Base-by-base conservation (phyloP, 2,329 filamentous ascomycete genomes). In the Cryphonectria japonica region DNA sequence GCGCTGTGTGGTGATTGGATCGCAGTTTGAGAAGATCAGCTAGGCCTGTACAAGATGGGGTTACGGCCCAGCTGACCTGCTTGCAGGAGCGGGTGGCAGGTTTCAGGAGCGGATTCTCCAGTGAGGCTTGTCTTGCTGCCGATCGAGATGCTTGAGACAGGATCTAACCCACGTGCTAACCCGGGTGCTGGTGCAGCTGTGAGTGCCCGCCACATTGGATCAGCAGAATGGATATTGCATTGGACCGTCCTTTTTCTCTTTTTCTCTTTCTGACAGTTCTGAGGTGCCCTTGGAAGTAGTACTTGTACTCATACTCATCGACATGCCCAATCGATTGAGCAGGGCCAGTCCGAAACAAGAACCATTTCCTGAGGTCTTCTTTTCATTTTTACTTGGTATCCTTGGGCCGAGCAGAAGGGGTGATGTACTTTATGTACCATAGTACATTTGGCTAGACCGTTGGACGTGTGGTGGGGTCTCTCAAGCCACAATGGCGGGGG, bases 401-500 rank as follows among this genome's bases (percentile, higher is more conserved):
- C 43, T 46, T 26, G 3, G 34, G n/a, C 8, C 29, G n/a, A 50
- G 19, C 43, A 41, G 39, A 41, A 26, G 26, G 26, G 26, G 39
- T 9, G 4, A 16, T 5, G 43, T 46, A 46, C 16, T 46, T 46
- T 7, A 4, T 39, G 37, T 9, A 39, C 37, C 9, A 34, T 34
- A 34, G 34, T 34, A 34, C 37, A 11, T 9, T 39, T 59, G 54
- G 54, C 29, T 14, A 59, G 32, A 6, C 32, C 59, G 16, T 61
- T 34, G 34, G 8, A 39, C 32, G 32, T 39, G 32, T n/a, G 29
- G 54, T 59, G 34, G 46, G 59, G 34, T 5, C 59, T 16, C n/a
- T 67, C 54, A 67, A 67, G 66, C 66, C 66, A 67, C 66, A 67
- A 60, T 67, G 66, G 66, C 66, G 66, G 66, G 66, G 66, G 32